phyloP scores from a whole-genome alignment of 192 early-diverging fungal species.

The Rhizophagus prolifer region DNA sequence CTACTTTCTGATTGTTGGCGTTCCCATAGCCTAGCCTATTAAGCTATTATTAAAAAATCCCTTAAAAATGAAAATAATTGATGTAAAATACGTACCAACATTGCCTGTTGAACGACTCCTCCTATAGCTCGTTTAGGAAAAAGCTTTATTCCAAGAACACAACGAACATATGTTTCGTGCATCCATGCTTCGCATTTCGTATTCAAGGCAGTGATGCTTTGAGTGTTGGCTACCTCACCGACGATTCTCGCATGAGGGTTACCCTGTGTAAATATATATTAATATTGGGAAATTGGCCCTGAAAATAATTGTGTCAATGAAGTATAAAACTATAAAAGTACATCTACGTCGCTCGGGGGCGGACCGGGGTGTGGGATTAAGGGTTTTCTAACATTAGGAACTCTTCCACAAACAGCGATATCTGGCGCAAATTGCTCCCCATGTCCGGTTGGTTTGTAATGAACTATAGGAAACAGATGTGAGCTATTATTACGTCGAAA shows the following conservation, averaged over 20 bases:
- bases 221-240: conserved; percentile 6
- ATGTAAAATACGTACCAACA: no score
- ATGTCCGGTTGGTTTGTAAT: not conserved
- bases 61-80: no score
- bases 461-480: conserved; percentile 15
- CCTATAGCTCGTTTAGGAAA: no score
- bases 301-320: conserved; percentile 7
- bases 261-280: conserved; percentile 26
- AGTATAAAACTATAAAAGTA: conserved; percentile 10
- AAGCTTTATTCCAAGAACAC: conserved; percentile 28
- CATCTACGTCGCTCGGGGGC: not conserved
- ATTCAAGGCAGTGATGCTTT: not conserved
- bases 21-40: no score
- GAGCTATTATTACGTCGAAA: not conserved
- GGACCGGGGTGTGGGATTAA: not conserved
- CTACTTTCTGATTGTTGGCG: no score
- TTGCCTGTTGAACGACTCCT: no score
- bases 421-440: not conserved
- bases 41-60: no score
- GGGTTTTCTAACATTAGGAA: not conserved
- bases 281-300: conserved; percentile 11
- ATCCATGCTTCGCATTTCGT: conserved; percentile 10
- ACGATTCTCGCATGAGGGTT: conserved; percentile 4
- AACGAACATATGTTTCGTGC: not conserved
- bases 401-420: not conserved